Base-by-base conservation (phyloP, 805 yeast species). In the Tetrapisispora nanseiensis region DNA sequence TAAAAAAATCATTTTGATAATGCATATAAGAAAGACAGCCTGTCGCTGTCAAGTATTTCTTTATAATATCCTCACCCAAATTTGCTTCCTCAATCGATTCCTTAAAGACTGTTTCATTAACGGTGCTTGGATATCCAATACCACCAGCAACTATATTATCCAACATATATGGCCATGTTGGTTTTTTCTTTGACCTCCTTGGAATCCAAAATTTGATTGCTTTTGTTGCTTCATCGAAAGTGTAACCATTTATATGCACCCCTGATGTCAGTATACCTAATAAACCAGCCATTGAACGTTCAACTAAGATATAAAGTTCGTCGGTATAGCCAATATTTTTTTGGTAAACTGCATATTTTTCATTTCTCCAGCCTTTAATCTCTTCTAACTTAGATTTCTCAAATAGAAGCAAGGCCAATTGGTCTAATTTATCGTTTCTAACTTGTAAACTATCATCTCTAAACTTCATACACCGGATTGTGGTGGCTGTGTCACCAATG, bases 131-230 rank as follows among this genome's bases (percentile, higher is more conserved):
- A 58, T 80, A 71, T 0, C 95, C 96, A 4, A 92, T 55, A 0
- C 98, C 98, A 1, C 98, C 98, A 0, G 95, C 98, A 6, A 92
- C 84, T 1, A 95, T 86, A 59, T 89, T 90, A 59, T 92, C 98
- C 30, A 89, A 71, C 83, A 77, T 82, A 0, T 84, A 82, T 0
- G 98, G 97, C 65, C 76, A 90, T 0, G 98, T 92, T 15, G 81
- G 81, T 59, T 92, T 92, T 2, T 78, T 71, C 5, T 67, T 59
- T 0, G 97, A 73, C 49, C 98, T 67, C 46, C 86, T 67, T 0
- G 98, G 95, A 9, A 90, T 71, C 97, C 97, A 92, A 44, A 82
- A 52, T 51, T 75, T 72, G 26, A 73, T 47, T 27, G 67, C 63
- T 1, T 72, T 71, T 31, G 67, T 62, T 3, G 44, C 18, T 4